A percentile compares a stretch with the other conserved stretches of the same genome.
These are phyloP conservation scores for Aspergillus diversus DNA, from an alignment of 495 filamentous ascomycete species.

Conservation along the genomic window DNA sequence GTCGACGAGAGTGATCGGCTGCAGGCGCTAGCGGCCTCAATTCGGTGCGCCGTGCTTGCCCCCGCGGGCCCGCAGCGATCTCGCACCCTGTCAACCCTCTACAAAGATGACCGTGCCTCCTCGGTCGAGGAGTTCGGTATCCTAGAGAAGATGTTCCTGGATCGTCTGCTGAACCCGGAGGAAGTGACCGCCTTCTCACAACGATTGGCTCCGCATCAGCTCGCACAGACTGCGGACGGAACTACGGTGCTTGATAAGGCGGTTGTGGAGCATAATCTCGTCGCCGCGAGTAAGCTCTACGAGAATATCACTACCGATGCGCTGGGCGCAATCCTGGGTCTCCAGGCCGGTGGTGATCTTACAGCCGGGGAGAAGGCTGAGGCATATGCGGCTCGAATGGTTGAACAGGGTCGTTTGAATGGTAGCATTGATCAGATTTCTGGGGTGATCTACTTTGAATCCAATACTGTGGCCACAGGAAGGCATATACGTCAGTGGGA, in stretches of 20 bases:
- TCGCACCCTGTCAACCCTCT: constrained; percentile 75
- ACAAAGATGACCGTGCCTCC: constrained; percentile 88
- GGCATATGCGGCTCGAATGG: constrained; percentile 90
- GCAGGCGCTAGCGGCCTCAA: constrained; percentile 83
- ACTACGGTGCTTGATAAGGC: constrained; percentile 92
- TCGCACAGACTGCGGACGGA: constrained; percentile 85
- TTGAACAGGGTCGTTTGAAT: constrained; percentile 84
- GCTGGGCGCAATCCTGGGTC: constrained; percentile 74
- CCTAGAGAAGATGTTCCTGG: constrained; percentile 96
- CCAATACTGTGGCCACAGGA: constrained; percentile 60
- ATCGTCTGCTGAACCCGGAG: constrained; percentile 75
- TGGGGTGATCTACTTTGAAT: constrained; percentile 80
- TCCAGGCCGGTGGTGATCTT: constrained; percentile 48
- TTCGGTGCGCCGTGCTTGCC: constrained; percentile 91
- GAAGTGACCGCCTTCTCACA: constrained; percentile 87
- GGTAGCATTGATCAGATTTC: constrained; percentile 96
- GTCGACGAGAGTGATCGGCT: constrained; percentile 86
- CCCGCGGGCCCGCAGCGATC: constrained; percentile 88
- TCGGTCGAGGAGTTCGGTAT: constrained; percentile 82
- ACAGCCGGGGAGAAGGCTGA: constrained; percentile 79
- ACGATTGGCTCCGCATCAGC: constrained; percentile 81
- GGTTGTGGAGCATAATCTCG: constrained; percentile 92
- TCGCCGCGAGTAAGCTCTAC: constrained; percentile 84
- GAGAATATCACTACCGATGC: constrained; percentile 83
- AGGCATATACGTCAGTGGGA: constrained; percentile 85